phyloP scores from a whole-genome alignment of 768 basidiomycete genomes.

The Cystobasidium ongulense region DNA sequence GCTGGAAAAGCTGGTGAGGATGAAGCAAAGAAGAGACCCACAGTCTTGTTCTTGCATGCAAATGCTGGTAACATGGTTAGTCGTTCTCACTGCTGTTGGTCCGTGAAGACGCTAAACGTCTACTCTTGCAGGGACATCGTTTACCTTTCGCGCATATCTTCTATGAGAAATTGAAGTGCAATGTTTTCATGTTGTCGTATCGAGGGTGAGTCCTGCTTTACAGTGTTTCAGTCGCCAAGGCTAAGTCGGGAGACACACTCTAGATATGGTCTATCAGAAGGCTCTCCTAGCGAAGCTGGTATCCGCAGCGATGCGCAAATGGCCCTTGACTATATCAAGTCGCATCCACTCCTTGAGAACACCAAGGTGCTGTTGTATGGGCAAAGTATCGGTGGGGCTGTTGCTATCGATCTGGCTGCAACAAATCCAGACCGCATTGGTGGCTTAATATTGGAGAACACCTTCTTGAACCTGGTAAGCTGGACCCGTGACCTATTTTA shows the following conservation, averaged over 20 bases:
- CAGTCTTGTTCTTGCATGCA: slow-evolving; percentile 83
- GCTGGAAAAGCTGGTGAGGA: slow-evolving; percentile 42
- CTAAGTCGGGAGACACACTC: too few species aligned
- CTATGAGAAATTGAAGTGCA: slow-evolving; percentile 72
- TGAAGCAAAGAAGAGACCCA: slow-evolving; percentile 54
- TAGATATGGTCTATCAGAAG: slow-evolving; percentile 83
- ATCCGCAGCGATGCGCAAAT: slow-evolving; percentile 66
- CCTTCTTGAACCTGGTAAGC: slow-evolving; percentile 65
- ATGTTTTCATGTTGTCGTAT: slow-evolving; percentile 90
- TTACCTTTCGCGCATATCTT: slow-evolving; percentile 80
- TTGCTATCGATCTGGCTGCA: slow-evolving; percentile 76
- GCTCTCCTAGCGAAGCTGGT: slow-evolving; percentile 52
- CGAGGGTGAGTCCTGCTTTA: slow-evolving; percentile 57
- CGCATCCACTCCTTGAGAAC: slow-evolving; percentile 58
- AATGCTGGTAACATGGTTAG: slow-evolving; percentile 50
- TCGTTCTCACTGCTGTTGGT: background rate
- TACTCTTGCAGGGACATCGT: slow-evolving; percentile 58
- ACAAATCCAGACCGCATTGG: slow-evolving; percentile 65
- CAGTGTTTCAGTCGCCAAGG: too few species aligned
- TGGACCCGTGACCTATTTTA: background rate
- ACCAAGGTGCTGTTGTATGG: slow-evolving; percentile 70
- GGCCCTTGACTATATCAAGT: slow-evolving; percentile 61
- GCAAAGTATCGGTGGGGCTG: slow-evolving; percentile 85
- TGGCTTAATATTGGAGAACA: slow-evolving; percentile 84
- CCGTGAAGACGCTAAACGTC: background rate